Conservation (phyloP, 768 basidiomycete species). For the Cyathus striatus region DNA sequence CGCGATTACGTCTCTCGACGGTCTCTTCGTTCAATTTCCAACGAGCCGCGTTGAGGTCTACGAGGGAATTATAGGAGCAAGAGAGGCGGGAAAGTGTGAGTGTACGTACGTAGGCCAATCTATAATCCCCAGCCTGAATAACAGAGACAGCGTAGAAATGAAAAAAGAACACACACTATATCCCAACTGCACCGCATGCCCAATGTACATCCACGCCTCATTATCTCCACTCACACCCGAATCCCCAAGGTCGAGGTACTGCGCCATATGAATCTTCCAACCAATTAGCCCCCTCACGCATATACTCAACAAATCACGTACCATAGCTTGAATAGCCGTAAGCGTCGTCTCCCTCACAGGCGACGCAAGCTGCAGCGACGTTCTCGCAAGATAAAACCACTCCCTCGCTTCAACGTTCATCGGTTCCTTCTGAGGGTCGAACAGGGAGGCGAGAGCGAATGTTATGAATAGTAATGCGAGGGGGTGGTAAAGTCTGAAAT, state of each 20-base stretch:
- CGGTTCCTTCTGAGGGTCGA: conserved; percentile 44
- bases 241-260: conserved; percentile 56
- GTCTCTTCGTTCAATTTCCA: conserved; percentile 50
- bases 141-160: too few relatives aligned
- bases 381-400: conserved; percentile 56
- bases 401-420: conserved; percentile 52
- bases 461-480: conserved; percentile 61
- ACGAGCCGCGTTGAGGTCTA: conserved; percentile 56
- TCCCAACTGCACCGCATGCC: conserved; percentile 52
- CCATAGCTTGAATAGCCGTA: conserved; percentile 49
- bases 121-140: conserved; percentile 10
- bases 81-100: background rate
- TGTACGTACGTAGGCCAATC: conserved; percentile 49
- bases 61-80: background rate
- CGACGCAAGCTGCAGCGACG: conserved; percentile 42
- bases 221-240: conserved; percentile 39
- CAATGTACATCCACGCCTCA: conserved; percentile 51
- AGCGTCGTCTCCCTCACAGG: conserved; percentile 48
- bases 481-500: conserved; percentile 43
- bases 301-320: conserved; percentile 19
- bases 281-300: background rate
- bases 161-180: conserved; percentile 46
- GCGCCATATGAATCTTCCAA: conserved; percentile 35
- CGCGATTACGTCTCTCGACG: too few relatives aligned
- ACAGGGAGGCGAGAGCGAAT: conserved; percentile 59